phyloP scores from a whole-genome alignment of 2,329 filamentous ascomycete species.

The Coleophoma crateriformis region DNA sequence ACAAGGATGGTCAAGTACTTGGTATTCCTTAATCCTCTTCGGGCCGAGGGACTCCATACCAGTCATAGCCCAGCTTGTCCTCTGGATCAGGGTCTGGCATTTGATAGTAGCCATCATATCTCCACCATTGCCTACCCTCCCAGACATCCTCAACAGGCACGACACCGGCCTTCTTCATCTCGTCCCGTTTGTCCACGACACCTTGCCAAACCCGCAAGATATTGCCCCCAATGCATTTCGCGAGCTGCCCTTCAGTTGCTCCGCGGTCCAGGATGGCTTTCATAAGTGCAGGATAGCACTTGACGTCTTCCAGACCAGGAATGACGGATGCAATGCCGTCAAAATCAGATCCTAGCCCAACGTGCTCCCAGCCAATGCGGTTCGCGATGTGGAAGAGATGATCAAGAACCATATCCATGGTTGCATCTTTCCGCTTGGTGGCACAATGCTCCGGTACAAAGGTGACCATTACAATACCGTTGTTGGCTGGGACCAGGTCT shows the following conservation, averaged over 20 bases:
- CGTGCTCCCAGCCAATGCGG: slow-evolving; percentile 57
- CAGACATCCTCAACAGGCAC: slow-evolving; percentile 29
- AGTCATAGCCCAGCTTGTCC: slow-evolving; percentile 25
- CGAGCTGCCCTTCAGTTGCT: slow-evolving; percentile 31
- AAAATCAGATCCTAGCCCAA: slow-evolving; percentile 61
- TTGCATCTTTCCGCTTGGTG: slow-evolving; percentile 39
- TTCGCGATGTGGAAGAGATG: slow-evolving; percentile 59
- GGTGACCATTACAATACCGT: slow-evolving; percentile 50
- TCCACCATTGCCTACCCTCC: slow-evolving; percentile 28
- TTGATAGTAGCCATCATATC: slow-evolving; percentile 26
- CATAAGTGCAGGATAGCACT: slow-evolving; percentile 30
- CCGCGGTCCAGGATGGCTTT: slow-evolving; percentile 31
- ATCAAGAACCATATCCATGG: slow-evolving; percentile 51
- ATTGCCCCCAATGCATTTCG: slow-evolving; percentile 31
- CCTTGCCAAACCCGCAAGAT: slow-evolving; percentile 29
- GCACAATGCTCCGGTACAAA: slow-evolving; percentile 27
- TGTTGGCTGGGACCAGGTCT: slow-evolving; percentile 52
- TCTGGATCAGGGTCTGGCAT: slow-evolving; percentile 28
- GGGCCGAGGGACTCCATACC: slow-evolving; percentile 21
- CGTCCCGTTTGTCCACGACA: slow-evolving; percentile 17
- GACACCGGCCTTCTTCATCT: slow-evolving; percentile 25
- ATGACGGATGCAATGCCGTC: slow-evolving; percentile 50
- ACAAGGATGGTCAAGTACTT: too few species aligned
- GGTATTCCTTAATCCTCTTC: slow-evolving; percentile 6
- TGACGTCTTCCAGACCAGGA: slow-evolving; percentile 46